Conservation (phyloP, 768 basidiomycete genomes). For the Gymnopilus junonius region DNA sequence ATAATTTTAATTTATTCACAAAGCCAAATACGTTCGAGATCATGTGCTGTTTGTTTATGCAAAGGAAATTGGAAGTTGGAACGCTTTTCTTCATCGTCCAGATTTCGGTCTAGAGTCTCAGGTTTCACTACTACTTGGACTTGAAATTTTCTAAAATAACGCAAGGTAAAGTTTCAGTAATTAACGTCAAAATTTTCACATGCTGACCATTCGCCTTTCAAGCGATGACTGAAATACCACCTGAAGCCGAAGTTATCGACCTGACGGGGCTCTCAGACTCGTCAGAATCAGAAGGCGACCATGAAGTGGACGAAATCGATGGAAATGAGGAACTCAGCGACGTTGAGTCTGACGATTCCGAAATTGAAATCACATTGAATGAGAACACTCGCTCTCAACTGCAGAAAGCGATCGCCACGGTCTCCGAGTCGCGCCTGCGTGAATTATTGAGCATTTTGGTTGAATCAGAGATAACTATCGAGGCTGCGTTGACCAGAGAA, state of each 20-base stretch:
- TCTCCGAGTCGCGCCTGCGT: slow-evolving; percentile 49
- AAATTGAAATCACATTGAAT: slow-evolving; percentile 42
- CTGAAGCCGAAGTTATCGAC: slow-evolving; percentile 45
- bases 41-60: not conserved
- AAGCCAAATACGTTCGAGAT: not conserved
- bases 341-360: slow-evolving; percentile 34
- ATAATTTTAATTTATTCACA: not conserved
- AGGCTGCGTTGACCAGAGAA: slow-evolving; percentile 46
- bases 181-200: no score
- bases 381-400: slow-evolving; percentile 46
- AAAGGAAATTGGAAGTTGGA: not conserved
- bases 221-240: slow-evolving; percentile 29
- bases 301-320: slow-evolving; percentile 28
- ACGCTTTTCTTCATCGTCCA: not conserved
- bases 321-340: slow-evolving; percentile 21
- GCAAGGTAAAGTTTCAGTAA: not conserved
- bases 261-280: slow-evolving; percentile 45
- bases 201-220: slow-evolving; percentile 9
- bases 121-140: not conserved
- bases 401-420: slow-evolving; percentile 43
- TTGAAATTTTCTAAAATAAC: not conserved
- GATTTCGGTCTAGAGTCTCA: not conserved
- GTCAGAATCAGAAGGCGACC: slow-evolving; percentile 28
- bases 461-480: slow-evolving; percentile 43
- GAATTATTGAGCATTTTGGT: slow-evolving; percentile 42